Evolutionary conservation across 1,284 basidiomycete species (phyloP), one percentile per base, ranked within the genome.

Genomic region (Irpex rosettiformis): DNA sequence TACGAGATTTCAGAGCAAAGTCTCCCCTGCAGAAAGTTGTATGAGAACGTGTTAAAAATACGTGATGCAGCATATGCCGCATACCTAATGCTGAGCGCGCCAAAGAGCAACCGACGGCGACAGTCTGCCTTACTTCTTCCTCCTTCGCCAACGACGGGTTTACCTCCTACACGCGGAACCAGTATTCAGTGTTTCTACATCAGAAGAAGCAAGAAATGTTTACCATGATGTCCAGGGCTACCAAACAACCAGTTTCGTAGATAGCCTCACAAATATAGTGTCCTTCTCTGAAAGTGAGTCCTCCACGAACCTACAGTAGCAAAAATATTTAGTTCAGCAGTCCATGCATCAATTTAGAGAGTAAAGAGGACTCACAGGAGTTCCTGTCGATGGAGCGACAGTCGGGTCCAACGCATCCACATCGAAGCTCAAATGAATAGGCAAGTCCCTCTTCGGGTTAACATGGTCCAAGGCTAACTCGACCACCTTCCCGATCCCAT

Each of bases 201-300:
- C 22, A 48, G 28, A 49, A 43, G 7, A 21, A 28, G 54, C 30
- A 33, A 57, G 42, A 21, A 54, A 22, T 10, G 57, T 83, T 56
- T 64, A 91, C 93, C 93, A 97, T 94, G 63, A 97, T 79, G 73
- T 97, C 95, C 29, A 99, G 77, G 0, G 89, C 94, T 22, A 96
- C 94, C 24, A 99, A 82, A 65, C 91, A 82, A 13, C 95, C 96
- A 1, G 96, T 99, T 79, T 98, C 94, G 65, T 88, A 88, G 48
- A 99, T 83, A 3, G 92, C 89, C 75, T 99, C 97, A 70, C 93
- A 96, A 69, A 98, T 97, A 74, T 96, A 97, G 75, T 96, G 92
- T 8, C 96, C 97, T 73, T 99, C 97, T 63, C 97, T 82, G 80
- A 99, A 99, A 13, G 93, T 96, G 61, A 99, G 77, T 11, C 97